Evolutionary conservation across 495 filamentous ascomycete genomes (phyloP), one percentile per base, ranked within the genome.

Genomic region (Lindgomyces ingoldianus): DNA sequence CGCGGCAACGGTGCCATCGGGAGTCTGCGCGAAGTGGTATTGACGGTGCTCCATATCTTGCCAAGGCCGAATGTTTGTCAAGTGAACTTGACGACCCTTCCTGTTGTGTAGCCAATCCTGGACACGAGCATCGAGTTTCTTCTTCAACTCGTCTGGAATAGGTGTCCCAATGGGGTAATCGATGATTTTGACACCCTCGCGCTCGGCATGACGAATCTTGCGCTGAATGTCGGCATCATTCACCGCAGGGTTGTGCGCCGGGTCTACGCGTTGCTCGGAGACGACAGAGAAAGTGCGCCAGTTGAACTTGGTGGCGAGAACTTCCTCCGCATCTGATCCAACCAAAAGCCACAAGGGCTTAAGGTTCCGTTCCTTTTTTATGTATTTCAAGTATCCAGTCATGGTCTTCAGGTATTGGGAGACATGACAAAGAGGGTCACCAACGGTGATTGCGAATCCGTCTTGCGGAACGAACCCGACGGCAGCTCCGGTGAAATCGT

Each of bases 41-140:
- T 90, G 88, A 21, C 91, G 86, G 74, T 96, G 90, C 52, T 81
- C 80, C 71, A 79, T 75, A 68, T 94, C 90, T 52, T 87, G 78
- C 91, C 90, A 96, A 2, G 90, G 91, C 10, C 83, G 83, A 62
- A 94, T 90, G 61, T 92, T 86, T 4, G 91, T 93, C 44, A 96
- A 81, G 71, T 94, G 91, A 29, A 94, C 88, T 73, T 94, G 91
- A 24, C 82, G 87, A 60, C 89, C 90, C 76, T 91, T 91, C 69
- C 91, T 87, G 73, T 81, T 84, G 53, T 78, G 75, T 61, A 91
- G 86, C 91, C 91, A 96, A 69, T 93, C 88, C 50, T 83, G 64
- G 59, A 96, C 84, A 39, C 88, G 84, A 63, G 82, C 79, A 72
- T 94, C 87, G 69, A 87, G 83, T 67, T 85, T 84, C 24, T 80